A percentile compares a stretch with the other conserved stretches of the same genome.
Conservation (phyloP, 257 asterid genomes). For the Gentiana straminea region DNA sequence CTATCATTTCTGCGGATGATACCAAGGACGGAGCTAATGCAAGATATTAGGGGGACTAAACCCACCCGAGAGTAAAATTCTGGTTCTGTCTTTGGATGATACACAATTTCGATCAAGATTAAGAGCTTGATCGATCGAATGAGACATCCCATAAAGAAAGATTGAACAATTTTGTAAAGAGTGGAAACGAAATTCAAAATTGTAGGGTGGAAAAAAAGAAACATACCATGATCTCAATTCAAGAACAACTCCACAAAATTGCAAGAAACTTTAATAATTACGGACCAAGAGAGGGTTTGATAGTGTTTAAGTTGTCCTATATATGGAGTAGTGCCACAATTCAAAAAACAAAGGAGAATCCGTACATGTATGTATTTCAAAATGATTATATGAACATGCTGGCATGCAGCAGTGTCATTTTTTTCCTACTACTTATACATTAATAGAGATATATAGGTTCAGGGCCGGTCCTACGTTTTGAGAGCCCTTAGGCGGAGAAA, state of each 20-base stretch:
- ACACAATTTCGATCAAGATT: too few relatives aligned
- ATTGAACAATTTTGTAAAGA: neutral
- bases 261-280: neutral
- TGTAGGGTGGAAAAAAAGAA: neutral
- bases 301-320: constrained; percentile 32
- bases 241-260: constrained; percentile 2
- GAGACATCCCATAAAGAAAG: too few relatives aligned
- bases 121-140: too few relatives aligned
- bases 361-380: constrained; percentile 1
- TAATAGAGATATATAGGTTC: too few relatives aligned
- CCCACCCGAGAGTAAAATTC: too few relatives aligned
- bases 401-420: constrained; percentile 17
- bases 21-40: too few relatives aligned
- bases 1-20: too few relatives aligned
- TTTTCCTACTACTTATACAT: constrained; percentile 5
- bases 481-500: too few relatives aligned
- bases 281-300: constrained; percentile 34
- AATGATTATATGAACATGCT: constrained; percentile 18
- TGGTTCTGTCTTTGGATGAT: too few relatives aligned
- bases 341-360: constrained; percentile 16
- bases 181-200: neutral
- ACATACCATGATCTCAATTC: constrained; percentile 42
- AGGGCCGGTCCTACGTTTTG: too few relatives aligned
- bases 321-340: constrained; percentile 42
- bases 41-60: too few relatives aligned